Evolutionary conservation across 805 yeast genomes (phyloP).

Genomic region (Tanozyma kutaoensis): DNA sequence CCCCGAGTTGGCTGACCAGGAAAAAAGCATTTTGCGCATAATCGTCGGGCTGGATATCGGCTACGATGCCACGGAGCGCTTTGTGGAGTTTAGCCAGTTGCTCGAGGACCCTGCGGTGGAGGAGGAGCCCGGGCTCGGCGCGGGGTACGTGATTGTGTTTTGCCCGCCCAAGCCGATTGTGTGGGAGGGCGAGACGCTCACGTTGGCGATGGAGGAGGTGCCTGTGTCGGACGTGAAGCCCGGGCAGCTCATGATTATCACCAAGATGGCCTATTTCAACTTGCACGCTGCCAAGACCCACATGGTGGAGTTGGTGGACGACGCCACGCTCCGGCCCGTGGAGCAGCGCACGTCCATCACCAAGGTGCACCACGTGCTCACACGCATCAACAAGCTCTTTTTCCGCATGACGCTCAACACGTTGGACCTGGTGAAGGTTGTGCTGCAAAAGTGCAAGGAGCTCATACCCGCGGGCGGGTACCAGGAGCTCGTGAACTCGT

Average conservation of each 20-base stretch:
- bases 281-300: too few species aligned
- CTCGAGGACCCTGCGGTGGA: constrained; percentile 1
- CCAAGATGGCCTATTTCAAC: constrained; percentile 47
- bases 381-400: constrained; percentile 49
- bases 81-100: constrained; percentile 14
- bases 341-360: constrained; percentile 62
- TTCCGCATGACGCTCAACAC: constrained; percentile 55
- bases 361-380: constrained; percentile 61
- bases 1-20: constrained; percentile 31
- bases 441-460: constrained; percentile 40
- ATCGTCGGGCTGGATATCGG: constrained; percentile 28
- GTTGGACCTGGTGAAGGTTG: constrained; percentile 43
- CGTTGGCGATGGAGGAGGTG: constrained; percentile 32
- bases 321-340: constrained; percentile 23
- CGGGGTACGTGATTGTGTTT: constrained; percentile 58
- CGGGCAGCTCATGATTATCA: constrained; percentile 54
- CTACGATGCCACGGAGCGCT: constrained; percentile 14
- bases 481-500: constrained; percentile 65
- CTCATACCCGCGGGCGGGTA: constrained; percentile 38
- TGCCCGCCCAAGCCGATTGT: constrained; percentile 76
- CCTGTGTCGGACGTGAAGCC: constrained; percentile 46
- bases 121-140: constrained; percentile 1
- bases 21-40: constrained; percentile 23
- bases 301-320: constrained; percentile 1
- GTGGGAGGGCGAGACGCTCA: constrained; percentile 77